Evolutionary conservation across 1,139 yeast genomes (phyloP).

Genomic region (Ogataea hybrid): DNA sequence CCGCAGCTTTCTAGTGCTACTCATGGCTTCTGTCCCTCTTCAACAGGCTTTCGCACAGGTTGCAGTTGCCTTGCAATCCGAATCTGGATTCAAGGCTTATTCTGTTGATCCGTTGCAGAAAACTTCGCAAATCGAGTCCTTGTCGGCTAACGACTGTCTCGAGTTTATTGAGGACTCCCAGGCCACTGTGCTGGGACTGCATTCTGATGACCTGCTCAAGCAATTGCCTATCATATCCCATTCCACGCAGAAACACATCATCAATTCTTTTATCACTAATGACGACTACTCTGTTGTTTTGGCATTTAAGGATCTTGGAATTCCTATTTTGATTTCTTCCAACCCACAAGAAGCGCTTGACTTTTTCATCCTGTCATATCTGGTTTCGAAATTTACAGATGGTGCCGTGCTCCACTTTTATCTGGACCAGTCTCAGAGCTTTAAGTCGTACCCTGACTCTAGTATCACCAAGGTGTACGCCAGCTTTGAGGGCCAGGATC

Average conservation of each 20-base stretch:
- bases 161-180: slow-evolving; percentile 39
- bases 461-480: slow-evolving; percentile 16
- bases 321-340: slow-evolving; percentile 64
- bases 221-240: slow-evolving; percentile 56
- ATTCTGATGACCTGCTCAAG: slow-evolving; percentile 50
- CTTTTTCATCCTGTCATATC: slow-evolving; percentile 55
- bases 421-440: slow-evolving; percentile 3
- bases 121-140: slow-evolving; percentile 13
- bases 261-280: slow-evolving; percentile 56
- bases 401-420: slow-evolving; percentile 72
- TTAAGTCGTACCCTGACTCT: slow-evolving; percentile 3
- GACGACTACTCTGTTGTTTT: slow-evolving; percentile 67
- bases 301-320: slow-evolving; percentile 67
- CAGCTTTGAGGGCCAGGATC: slow-evolving; percentile 20
- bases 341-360: slow-evolving; percentile 50
- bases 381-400: slow-evolving; percentile 47
- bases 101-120: slow-evolving; percentile 20
- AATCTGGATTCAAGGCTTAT: slow-evolving; percentile 22
- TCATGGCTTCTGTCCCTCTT: slow-evolving; percentile 1
- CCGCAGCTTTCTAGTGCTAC: not conserved
- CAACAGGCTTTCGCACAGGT: slow-evolving; percentile 17
- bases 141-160: slow-evolving; percentile 53
- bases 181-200: slow-evolving; percentile 54
- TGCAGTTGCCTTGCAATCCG: slow-evolving; percentile 22
- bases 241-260: slow-evolving; percentile 43